Evolutionary conservation across 164 flowering plant species (phyloP), one percentile per base, ranked within the genome.

Genomic region (Brasenia schreberi): DNA sequence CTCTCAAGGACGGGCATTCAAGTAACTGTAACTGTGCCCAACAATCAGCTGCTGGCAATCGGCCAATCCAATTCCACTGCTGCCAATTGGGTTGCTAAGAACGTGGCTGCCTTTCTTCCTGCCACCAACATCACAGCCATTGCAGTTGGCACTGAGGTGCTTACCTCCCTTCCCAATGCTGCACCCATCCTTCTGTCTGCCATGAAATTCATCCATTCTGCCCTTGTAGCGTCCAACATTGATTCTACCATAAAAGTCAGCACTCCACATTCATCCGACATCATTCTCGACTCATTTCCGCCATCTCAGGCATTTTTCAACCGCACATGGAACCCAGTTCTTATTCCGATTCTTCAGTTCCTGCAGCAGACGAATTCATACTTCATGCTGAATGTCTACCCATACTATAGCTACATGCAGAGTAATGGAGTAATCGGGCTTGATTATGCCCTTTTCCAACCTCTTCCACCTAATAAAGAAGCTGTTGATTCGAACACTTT

Each of bases 281-380:
- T 90, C 52, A 87, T 90, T 64, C 81, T 90, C 5, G 96, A 90
- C 69, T 87, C 96, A 0, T 90, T 87, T 70, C 96, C 96, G 49
- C 96, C 96, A 52, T 90, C 94, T 43, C 94, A 87, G 71, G 93
- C 96, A 58, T 90, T 90, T 74, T 90, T 90, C 68, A 90, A 90
- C 70, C 84, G 87, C 23, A 66, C 97, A 0, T 86, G 85, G 86
- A 79, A 87, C 43, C 86, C 84, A 0, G 81, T 81, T 64, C 77
- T 86, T 83, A 81, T 84, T 44, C 90, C 93, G 23, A 61, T 86
- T 75, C 88, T 86, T 62, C 81, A 86, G 58, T 91, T 89, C 73
- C 70, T 91, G 67, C 89, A 83, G 70, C 83, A 89, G 19, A 82
- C 96, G 0, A 81, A 76, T 10, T 89, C 97, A 11, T 79, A 77